Conservation (phyloP, 768 basidiomycete genomes). For the Pleurotus salmoneostramineus region DNA sequence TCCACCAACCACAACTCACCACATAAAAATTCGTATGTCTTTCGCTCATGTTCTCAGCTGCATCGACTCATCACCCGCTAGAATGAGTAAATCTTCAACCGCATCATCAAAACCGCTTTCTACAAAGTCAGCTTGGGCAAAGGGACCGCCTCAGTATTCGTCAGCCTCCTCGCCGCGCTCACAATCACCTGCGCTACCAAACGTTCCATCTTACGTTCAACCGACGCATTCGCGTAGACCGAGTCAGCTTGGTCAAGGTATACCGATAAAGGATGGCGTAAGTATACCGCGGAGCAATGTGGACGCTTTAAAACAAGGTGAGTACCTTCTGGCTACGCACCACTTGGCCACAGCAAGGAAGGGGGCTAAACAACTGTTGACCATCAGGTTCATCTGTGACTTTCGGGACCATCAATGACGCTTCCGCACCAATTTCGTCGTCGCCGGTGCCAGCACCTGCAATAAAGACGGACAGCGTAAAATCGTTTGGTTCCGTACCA, state of each 20-base stretch:
- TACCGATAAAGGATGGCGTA: slow-evolving; percentile 78
- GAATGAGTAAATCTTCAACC: slow-evolving; percentile 94
- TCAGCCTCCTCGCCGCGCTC: slow-evolving; percentile 64
- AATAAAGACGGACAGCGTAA: slow-evolving; percentile 69
- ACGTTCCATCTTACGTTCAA: slow-evolving; percentile 35
- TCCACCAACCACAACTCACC: slow-evolving; percentile 24
- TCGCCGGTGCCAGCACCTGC: slow-evolving; percentile 70
- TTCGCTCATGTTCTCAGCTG: slow-evolving; percentile 13
- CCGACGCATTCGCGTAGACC: slow-evolving; percentile 74
- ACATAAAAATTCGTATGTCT: slow-evolving; percentile 40
- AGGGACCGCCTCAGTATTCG: slow-evolving; percentile 74
- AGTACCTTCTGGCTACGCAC: slow-evolving; percentile 16
- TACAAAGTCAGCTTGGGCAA: slow-evolving; percentile 87
- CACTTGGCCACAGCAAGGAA: background rate
- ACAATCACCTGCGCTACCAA: slow-evolving; percentile 69
- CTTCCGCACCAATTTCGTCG: slow-evolving; percentile 71
- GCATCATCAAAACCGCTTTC: slow-evolving; percentile 74
- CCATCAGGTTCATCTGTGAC: slow-evolving; percentile 59
- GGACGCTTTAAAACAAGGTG: slow-evolving; percentile 66
- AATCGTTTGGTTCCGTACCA: slow-evolving; percentile 78
- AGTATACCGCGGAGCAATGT: slow-evolving; percentile 64
- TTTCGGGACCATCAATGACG: slow-evolving; percentile 90
- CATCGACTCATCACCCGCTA: slow-evolving; percentile 18
- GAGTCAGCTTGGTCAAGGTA: slow-evolving; percentile 67
- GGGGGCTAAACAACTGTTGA: background rate